Base-by-base conservation (phyloP, 2,329 filamentous ascomycete genomes). In the Albifimbria verrucaria region DNA sequence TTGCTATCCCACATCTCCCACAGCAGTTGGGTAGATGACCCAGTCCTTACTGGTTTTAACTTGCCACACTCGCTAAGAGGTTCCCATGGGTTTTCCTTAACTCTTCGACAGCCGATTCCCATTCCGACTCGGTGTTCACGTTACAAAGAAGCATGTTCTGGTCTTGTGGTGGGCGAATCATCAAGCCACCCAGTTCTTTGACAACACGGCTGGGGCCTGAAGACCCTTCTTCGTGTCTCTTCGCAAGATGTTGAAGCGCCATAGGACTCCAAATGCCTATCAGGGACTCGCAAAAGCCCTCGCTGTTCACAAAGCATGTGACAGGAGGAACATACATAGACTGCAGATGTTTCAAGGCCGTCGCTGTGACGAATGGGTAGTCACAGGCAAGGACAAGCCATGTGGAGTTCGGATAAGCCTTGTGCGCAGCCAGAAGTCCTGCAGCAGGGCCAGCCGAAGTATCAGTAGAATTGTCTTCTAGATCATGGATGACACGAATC, bases 311-410 rank as follows among this genome's bases (percentile, higher is more conserved):
- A 26, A 18, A 48, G 46, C 46, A 48, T 4, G 46, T 48, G 7
- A 36, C 46, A 9, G 46, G 46, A n/a, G 46, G 46, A 9, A 10
- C 21, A 22, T 48, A 48, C 15, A 20, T 17, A 2, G 46, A n/a
- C 7, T 6, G 24, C 10, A 48, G 11, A 20, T 32, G 7, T 21
- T 32, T 7, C 17, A 48, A 10, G 7, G 46, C 17, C 25, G 17
- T 20, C 7, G 25, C 17, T 4, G 46, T 32, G 17, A 48, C 25
- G 21, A 48, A 48, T 7, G 46, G 46, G n/a, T 48, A 48, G 25
- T 48, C 46, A 20, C 46, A 48, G 25, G 46, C 46, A 32, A 48
- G 46, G n/a, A 48, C 46, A 4, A 48, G 25, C 46, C 46, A 48
- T 3, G 25, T 48, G 12, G 46, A 24, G 7, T 32, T 20, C n/a